Conservation (phyloP, 495 filamentous ascomycete species). For the Darksidea phi region DNA sequence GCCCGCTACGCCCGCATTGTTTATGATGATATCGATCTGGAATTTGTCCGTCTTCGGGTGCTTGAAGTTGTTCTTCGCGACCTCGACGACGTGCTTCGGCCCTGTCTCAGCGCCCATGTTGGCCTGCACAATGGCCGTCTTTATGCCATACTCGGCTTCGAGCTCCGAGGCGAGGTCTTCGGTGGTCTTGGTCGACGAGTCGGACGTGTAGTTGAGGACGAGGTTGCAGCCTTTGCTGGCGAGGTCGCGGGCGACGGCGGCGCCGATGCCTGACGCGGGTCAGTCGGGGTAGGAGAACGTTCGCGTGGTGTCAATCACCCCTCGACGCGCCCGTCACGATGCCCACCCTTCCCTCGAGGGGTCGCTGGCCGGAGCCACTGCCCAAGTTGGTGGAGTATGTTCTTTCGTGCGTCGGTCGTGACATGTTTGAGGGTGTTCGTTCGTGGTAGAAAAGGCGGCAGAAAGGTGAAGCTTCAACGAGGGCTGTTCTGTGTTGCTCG, state of each 20-base stretch:
- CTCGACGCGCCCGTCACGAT: slow-evolving; percentile 45
- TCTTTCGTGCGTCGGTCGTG: slow-evolving; percentile 25
- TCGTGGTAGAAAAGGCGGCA: too few relatives aligned
- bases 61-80: slow-evolving; percentile 54
- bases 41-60: slow-evolving; percentile 52
- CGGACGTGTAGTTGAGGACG: slow-evolving; percentile 48
- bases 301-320: slow-evolving; percentile 35
- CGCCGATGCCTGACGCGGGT: slow-evolving; percentile 70
- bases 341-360: slow-evolving; percentile 42
- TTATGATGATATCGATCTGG: slow-evolving; percentile 82
- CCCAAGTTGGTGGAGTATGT: slow-evolving; percentile 35
- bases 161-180: slow-evolving; percentile 44
- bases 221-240: slow-evolving; percentile 49
- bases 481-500: slow-evolving; percentile 1
- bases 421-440: slow-evolving; percentile 26
- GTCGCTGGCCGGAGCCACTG: slow-evolving; percentile 12
- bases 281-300: too few relatives aligned
- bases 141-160: slow-evolving; percentile 41
- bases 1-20: slow-evolving; percentile 74
- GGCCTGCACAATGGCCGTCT: slow-evolving; percentile 55
- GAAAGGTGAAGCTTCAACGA: neutral
- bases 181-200: slow-evolving; percentile 44
- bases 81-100: slow-evolving; percentile 47
- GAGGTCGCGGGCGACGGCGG: slow-evolving; percentile 71
- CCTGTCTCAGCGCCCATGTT: slow-evolving; percentile 53